A percentile compares a stretch with the other conserved stretches of the same genome.
Conservation (phyloP, 176 grass and related monocot genomes). For the Olyra latifolia region DNA sequence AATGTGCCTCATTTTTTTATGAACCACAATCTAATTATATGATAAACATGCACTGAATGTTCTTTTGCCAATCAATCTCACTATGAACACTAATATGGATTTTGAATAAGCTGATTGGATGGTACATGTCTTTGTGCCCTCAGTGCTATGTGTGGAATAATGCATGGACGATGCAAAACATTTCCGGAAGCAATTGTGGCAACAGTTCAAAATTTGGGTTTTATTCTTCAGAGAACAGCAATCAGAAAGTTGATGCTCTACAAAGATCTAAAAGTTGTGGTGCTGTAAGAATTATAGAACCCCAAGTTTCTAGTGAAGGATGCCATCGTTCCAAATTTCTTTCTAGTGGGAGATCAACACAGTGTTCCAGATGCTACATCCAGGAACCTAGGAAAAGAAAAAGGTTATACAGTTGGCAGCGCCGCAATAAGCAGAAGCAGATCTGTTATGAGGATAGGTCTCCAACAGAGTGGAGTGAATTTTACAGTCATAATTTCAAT, state of each 20-base stretch:
- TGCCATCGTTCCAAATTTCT: background rate
- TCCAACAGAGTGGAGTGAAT: constrained; percentile 18
- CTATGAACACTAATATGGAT: background rate
- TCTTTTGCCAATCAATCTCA: constrained; percentile 9
- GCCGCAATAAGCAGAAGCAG: constrained; percentile 36
- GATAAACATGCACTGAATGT: background rate
- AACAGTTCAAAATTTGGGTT: constrained; percentile 14
- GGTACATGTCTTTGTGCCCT: constrained; percentile 13
- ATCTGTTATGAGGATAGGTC: constrained; percentile 13
- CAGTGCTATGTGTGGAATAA: constrained; percentile 14
- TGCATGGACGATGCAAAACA: background rate
- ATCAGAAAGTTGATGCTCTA: constrained; percentile 26
- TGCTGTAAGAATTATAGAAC: constrained; percentile 19
- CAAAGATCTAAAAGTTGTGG: constrained; percentile 21
- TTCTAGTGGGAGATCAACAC: background rate
- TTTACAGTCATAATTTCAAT: background rate
- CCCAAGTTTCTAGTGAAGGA: constrained; percentile 9
- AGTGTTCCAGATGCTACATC: constrained; percentile 17
- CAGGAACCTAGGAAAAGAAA: constrained; percentile 44
- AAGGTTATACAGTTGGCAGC: constrained; percentile 52
- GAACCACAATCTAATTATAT: background rate
- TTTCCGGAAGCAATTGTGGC: constrained; percentile 6
- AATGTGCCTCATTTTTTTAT: background rate
- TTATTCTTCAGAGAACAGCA: constrained; percentile 5
- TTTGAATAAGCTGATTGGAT: constrained; percentile 18